phyloP scores from a whole-genome alignment of 1,284 basidiomycete genomes.

The Microbotryomycetes sp. region DNA sequence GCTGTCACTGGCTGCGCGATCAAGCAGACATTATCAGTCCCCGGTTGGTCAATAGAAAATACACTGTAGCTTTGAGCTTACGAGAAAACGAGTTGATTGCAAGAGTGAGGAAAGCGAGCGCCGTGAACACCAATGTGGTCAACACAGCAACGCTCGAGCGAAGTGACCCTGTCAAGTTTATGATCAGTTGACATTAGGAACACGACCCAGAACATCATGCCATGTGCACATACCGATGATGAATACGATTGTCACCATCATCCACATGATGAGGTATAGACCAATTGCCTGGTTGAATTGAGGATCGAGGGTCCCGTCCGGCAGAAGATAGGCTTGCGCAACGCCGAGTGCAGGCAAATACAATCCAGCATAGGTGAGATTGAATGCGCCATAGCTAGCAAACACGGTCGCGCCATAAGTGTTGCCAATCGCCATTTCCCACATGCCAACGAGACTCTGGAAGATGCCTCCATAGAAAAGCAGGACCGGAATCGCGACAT shows the following conservation, averaged over 20 bases:
- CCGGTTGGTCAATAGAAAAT: neutral
- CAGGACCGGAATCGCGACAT: constrained; percentile 6
- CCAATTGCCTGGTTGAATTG: constrained; percentile 19
- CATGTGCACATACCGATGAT: constrained; percentile 8
- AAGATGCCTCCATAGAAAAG: constrained; percentile 17
- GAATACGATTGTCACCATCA: constrained; percentile 13
- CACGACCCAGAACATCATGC: too few species aligned
- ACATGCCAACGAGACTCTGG: constrained; percentile 14
- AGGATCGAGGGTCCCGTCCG: constrained; percentile 7
- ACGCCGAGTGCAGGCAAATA: constrained; percentile 15
- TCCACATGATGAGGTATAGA: constrained; percentile 12
- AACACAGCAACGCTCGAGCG: constrained; percentile 15
- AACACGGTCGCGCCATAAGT: constrained; percentile 18
- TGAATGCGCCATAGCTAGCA: constrained; percentile 12
- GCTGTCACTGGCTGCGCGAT: neutral
- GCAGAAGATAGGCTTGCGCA: constrained; percentile 2
- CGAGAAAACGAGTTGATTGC: neutral
- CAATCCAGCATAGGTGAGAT: constrained; percentile 18
- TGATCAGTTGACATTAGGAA: too few species aligned
- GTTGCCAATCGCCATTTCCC: constrained; percentile 19
- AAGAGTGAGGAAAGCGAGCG: constrained; percentile 6
- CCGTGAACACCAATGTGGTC: constrained; percentile 15
- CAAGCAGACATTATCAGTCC: neutral
- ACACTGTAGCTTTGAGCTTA: constrained; percentile 18
- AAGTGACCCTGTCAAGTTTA: constrained; percentile 3